phyloP scores from a whole-genome alignment of 345 rosid species.

The Syzygium oleosum region DNA sequence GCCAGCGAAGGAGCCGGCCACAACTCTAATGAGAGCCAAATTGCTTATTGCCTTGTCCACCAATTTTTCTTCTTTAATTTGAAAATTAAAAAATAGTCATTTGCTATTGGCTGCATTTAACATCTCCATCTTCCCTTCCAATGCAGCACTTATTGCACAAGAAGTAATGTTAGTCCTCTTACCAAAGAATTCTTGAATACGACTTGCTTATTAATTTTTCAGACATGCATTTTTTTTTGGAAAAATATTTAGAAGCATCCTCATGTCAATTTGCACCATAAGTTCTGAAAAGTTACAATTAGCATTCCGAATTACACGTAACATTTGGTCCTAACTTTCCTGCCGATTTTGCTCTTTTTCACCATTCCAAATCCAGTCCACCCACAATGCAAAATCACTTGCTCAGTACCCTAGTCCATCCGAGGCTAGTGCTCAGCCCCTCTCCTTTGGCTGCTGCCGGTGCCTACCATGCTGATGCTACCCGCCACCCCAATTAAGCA shows the following conservation, averaged over 20 bases:
- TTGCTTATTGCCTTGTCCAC: background rate
- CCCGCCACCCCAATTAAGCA: background rate
- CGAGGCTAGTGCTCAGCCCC: background rate
- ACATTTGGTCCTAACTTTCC: background rate
- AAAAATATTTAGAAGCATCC: background rate
- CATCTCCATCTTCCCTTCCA: background rate
- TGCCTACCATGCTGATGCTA: background rate
- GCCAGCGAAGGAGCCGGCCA: background rate
- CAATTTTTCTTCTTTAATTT: background rate
- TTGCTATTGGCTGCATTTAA: background rate
- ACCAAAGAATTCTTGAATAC: background rate
- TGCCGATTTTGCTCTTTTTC: background rate
- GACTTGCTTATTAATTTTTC: background rate
- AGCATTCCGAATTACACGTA: background rate
- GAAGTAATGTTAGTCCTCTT: background rate
- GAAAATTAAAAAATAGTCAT: background rate
- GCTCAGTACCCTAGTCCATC: background rate
- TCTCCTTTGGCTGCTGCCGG: background rate
- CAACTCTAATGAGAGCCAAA: background rate
- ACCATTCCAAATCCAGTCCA: background rate
- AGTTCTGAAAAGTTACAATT: background rate
- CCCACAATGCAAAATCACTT: background rate
- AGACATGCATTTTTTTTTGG: background rate
- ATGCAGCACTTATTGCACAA: background rate
- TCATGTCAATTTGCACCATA: background rate